Percentiles rank a stretch among this genome's conserved stretches.
Evolutionary conservation across 1,139 yeast genomes (phyloP).

Genomic region (Wickerhamomyces sp.): DNA sequence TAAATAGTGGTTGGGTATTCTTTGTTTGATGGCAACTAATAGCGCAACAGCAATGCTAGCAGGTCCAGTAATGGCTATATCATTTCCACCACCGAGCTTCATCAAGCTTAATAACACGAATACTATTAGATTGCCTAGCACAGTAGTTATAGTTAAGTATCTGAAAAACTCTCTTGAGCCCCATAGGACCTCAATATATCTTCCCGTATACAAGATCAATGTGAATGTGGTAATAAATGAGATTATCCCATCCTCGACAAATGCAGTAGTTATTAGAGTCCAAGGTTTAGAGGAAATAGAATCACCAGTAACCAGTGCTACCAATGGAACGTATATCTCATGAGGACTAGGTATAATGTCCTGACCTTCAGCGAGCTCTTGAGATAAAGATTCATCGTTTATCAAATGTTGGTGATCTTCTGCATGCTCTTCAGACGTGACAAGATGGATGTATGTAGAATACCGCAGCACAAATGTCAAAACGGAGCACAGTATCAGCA

Average conservation of each 20-base stretch:
- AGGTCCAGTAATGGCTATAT: slow-evolving; percentile 17
- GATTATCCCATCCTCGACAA: slow-evolving; percentile 17
- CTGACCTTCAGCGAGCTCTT: background rate
- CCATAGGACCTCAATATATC: slow-evolving; percentile 22
- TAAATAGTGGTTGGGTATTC: slow-evolving; percentile 41
- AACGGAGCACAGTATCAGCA: slow-evolving; percentile 11
- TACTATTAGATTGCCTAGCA: slow-evolving; percentile 6
- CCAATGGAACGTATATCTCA: slow-evolving; percentile 20
- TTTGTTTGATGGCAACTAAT: slow-evolving; percentile 41
- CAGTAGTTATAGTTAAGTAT: slow-evolving; percentile 9
- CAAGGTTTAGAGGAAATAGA: slow-evolving; percentile 16
- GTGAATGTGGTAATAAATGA: slow-evolving; percentile 10
- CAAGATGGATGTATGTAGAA: slow-evolving; percentile 20
- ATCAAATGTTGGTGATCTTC: slow-evolving; percentile 22
- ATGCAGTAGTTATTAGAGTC: slow-evolving; percentile 16
- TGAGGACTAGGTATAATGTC: slow-evolving; percentile 13
- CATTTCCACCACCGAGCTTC: background rate
- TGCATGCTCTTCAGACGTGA: slow-evolving; percentile 16
- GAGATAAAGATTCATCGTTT: background rate
- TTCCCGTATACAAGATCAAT: slow-evolving; percentile 17
- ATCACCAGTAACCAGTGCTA: slow-evolving; percentile 16
- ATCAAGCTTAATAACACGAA: slow-evolving; percentile 1
- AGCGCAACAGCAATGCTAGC: slow-evolving; percentile 32
- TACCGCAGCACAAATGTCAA: slow-evolving; percentile 20
- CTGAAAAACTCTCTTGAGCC: slow-evolving; percentile 20